Conservation (phyloP, 2,329 filamentous ascomycete species). For the Chalara sp. region DNA sequence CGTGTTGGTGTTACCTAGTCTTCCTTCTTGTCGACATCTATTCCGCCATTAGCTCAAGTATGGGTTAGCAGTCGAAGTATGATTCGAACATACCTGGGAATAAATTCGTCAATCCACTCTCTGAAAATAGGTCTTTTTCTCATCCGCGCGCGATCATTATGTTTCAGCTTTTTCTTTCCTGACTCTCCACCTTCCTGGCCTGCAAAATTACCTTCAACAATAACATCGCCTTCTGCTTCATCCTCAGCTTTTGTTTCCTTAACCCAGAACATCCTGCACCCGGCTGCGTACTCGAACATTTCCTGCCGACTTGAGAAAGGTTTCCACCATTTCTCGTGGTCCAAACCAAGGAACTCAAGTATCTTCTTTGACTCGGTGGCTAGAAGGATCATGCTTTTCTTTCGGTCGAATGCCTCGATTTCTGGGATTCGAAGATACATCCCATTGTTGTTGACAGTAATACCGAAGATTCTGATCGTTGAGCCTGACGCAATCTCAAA, state of each 20-base stretch:
- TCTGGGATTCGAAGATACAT: constrained; percentile 61
- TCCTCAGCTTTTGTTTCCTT: constrained; percentile 25
- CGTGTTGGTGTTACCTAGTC: constrained; percentile 22
- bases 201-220: constrained; percentile 8
- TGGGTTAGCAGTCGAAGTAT: neutral
- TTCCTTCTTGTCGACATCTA: constrained; percentile 34
- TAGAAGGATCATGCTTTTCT: constrained; percentile 49
- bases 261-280: constrained; percentile 52
- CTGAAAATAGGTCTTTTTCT: constrained; percentile 48
- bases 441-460: constrained; percentile 57
- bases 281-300: constrained; percentile 55
- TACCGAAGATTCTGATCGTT: constrained; percentile 55
- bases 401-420: constrained; percentile 53
- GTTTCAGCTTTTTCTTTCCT: constrained; percentile 33
- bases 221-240: constrained; percentile 5
- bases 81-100: constrained; percentile 33
- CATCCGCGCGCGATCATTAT: constrained; percentile 52
- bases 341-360: constrained; percentile 58
- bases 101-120: constrained; percentile 55
- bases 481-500: constrained; percentile 19
- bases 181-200: constrained; percentile 27
- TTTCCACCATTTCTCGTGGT: constrained; percentile 39
- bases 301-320: constrained; percentile 49
- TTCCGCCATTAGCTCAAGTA: neutral
- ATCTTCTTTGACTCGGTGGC: constrained; percentile 48